phyloP scores from a whole-genome alignment of 352 stramenopile genomes.

The Pilasporangium apinafurcum region DNA sequence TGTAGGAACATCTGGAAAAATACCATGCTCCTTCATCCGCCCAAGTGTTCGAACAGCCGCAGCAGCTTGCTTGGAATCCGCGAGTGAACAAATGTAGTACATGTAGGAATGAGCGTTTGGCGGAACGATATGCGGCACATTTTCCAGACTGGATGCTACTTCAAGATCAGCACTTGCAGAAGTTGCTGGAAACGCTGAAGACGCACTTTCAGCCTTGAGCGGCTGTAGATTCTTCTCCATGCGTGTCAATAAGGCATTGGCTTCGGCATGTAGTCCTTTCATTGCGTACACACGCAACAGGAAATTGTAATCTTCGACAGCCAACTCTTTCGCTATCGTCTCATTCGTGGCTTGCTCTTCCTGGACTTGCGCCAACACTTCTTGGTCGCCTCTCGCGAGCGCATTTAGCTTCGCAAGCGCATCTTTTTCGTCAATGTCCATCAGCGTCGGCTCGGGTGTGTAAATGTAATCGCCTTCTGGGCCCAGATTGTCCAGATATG shows the following conservation, averaged over 20 bases:
- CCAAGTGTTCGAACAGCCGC: conserved; percentile 64
- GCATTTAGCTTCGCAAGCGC: conserved; percentile 66
- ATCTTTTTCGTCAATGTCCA: conserved; percentile 55
- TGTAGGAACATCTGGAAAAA: conserved; percentile 40
- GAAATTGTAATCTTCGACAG: conserved; percentile 72
- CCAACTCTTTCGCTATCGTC: conserved; percentile 18
- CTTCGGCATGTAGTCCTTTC: conserved; percentile 48
- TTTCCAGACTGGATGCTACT: conserved; percentile 32
- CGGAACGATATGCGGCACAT: conserved; percentile 36
- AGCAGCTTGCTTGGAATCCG: conserved; percentile 29
- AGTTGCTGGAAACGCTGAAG: conserved; percentile 7
- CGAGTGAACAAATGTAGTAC: conserved; percentile 67
- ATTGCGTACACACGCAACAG: conserved; percentile 64
- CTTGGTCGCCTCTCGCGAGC: conserved; percentile 33
- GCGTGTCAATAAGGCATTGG: conserved; percentile 60
- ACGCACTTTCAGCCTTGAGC: not conserved
- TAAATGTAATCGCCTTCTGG: conserved; percentile 63
- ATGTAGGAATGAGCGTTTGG: conserved; percentile 68
- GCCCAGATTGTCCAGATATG: conserved; percentile 65
- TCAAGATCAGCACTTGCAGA: conserved; percentile 17
- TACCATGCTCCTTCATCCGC: conserved; percentile 72
- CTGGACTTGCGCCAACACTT: conserved; percentile 34
- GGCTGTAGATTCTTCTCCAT: conserved; percentile 63
- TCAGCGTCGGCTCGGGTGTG: conserved; percentile 47
- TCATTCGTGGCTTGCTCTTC: conserved; percentile 14